Evolutionary conservation across 352 stramenopile species (phyloP).

Genomic region (Thalassiosira livingstoniorum): DNA sequence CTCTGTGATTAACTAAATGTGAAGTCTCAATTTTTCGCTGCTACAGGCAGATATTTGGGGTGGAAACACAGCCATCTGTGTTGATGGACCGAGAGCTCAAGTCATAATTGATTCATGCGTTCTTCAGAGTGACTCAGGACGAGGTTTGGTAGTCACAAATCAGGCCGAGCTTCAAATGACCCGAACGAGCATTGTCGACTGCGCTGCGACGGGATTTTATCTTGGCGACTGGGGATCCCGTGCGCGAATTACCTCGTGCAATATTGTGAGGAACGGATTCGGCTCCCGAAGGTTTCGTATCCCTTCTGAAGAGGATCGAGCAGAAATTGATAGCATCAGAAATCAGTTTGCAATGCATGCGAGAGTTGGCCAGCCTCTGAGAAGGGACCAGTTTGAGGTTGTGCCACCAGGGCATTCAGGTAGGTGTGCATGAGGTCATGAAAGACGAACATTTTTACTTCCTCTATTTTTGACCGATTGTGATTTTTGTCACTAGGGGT

Average conservation of each 20-base stretch:
- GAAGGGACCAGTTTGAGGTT: conserved; percentile 28
- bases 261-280: conserved; percentile 61
- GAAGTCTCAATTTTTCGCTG: neutral
- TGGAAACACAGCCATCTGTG: conserved; percentile 49
- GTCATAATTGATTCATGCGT: conserved; percentile 51
- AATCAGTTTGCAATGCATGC: conserved; percentile 9
- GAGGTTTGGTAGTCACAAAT: conserved; percentile 61
- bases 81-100: conserved; percentile 36
- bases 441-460: too few species aligned
- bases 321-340: conserved; percentile 8
- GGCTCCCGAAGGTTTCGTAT: conserved; percentile 18
- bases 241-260: conserved; percentile 32
- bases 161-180: conserved; percentile 38
- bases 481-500: conserved; percentile 50
- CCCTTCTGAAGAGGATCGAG: neutral
- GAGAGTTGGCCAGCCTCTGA: conserved; percentile 14
- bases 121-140: conserved; percentile 51
- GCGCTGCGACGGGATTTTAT: conserved; percentile 67
- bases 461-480: too few species aligned
- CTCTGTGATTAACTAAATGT: neutral
- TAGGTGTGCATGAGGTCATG: too few species aligned
- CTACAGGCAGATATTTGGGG: conserved; percentile 55
- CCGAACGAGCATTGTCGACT: conserved; percentile 46
- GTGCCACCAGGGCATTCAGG: conserved; percentile 51
- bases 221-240: conserved; percentile 43